Evolutionary conservation across 1,139 yeast genomes (phyloP).

Genomic region (Blastobotrys proliferans): DNA sequence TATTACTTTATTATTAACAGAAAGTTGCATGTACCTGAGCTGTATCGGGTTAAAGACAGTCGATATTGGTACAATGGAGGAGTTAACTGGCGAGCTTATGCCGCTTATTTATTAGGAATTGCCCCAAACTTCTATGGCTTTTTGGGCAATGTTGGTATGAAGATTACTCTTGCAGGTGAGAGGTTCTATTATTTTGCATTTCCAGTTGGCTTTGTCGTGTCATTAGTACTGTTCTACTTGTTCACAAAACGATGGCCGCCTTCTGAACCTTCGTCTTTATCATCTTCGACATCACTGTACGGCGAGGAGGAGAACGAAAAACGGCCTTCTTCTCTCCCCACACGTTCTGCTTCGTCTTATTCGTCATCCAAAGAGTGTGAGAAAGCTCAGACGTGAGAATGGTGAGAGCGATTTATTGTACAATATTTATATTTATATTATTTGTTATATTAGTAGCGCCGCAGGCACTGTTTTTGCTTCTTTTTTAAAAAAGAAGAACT

Average conservation of each 20-base stretch:
- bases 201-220: slow-evolving; percentile 19
- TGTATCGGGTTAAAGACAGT: slow-evolving; percentile 41
- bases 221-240: slow-evolving; percentile 14
- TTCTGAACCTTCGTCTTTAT: no score
- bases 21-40: slow-evolving; percentile 52
- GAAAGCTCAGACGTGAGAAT: no score
- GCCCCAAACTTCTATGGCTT: slow-evolving; percentile 76
- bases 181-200: slow-evolving; percentile 21
- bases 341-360: no score
- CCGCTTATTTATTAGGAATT: slow-evolving; percentile 55
- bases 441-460: not conserved
- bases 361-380: no score
- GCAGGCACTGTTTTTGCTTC: no score
- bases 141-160: slow-evolving; percentile 47
- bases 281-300: not conserved
- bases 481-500: no score
- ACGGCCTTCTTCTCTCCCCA: no score
- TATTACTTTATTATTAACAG: slow-evolving; percentile 64
- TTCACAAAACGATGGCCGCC: slow-evolving; percentile 2
- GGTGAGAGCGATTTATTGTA: no score
- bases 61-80: slow-evolving; percentile 56
- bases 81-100: slow-evolving; percentile 54
- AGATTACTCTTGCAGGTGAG: slow-evolving; percentile 14
- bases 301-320: no score
- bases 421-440: slow-evolving; percentile 1